Evolutionary conservation across 1,139 yeast species (phyloP), one percentile per base, ranked within the genome.

Genomic region (Scheffersomyces cryptocercus): DNA sequence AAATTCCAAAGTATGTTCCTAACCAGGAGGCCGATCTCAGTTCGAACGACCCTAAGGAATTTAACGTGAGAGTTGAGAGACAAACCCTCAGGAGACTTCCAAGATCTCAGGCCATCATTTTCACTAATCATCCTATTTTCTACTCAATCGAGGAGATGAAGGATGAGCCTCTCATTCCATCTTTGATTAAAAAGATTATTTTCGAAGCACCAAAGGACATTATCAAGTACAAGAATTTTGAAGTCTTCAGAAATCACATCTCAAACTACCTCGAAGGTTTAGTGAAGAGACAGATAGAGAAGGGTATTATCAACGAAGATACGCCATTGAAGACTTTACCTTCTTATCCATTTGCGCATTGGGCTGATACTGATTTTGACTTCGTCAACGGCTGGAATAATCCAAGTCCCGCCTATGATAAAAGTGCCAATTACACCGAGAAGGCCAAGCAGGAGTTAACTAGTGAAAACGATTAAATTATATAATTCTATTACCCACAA

Each of bases 91-190:
- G 81, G 41, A 67, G 78, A 48, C 65, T 79, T 41, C 84, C 84
- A 5, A 66, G 66, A 44, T 58, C 78, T 2, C 59, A 62, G 36
- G 80, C 80, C 1, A 70, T 77, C 40, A 68, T 82, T 29, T 81
- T 83, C 60, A 69, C 84, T 36, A 81, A 84, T 58, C 90, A 85
- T 57, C 90, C 90, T 3, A 70, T 84, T 9, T 84, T 80, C 58
- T 85, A 85, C 62, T 73, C 83, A 2, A 70, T 85, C 44, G 89
- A 83, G 24, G 90, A 85, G 56, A 84, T 85, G 89, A 84, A 83
- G 57, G 88, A 85, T 58, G 91, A 85, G 57, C 89, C 90, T 7
- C 61, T 81, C 64, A 71, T 85, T 29, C 90, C 90, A n/a, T 79
- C 87, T 0, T 68, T 84, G 42, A 59, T 84, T 41, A 75, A 77